Percentiles rank a stretch among this genome's conserved stretches.
Evolutionary conservation across 352 stramenopile species (phyloP).

Genomic region (Phytophthora pini): DNA sequence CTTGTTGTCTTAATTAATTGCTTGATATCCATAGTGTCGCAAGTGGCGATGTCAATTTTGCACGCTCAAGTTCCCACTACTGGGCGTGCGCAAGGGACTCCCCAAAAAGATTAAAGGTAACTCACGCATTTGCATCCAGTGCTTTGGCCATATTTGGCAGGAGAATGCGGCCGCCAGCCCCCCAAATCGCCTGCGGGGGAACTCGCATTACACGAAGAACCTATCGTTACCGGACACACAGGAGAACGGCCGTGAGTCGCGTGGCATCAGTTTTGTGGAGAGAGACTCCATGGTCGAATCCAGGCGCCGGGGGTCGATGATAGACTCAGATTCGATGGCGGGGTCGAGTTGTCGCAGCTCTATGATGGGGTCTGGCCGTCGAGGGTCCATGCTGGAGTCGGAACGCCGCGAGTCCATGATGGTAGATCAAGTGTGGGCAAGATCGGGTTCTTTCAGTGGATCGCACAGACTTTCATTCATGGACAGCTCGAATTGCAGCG

Average conservation of each 20-base stretch:
- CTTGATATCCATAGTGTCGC: conserved; percentile 37
- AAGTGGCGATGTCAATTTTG: conserved; percentile 69
- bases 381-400: conserved; percentile 41
- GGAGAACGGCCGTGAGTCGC: conserved; percentile 11
- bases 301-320: conserved; percentile 24
- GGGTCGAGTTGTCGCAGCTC: conserved; percentile 24
- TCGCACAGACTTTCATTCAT: conserved; percentile 34
- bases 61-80: conserved; percentile 62
- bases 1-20: not conserved
- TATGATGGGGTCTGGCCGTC: conserved; percentile 25
- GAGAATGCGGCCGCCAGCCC: conserved; percentile 32
- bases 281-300: conserved; percentile 23
- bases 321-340: conserved; percentile 11
- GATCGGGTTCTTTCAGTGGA: conserved; percentile 29
- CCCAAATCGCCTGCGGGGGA: conserved; percentile 1
- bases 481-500: conserved; percentile 23
- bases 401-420: conserved; percentile 43
- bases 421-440: conserved; percentile 40
- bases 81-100: conserved; percentile 46
- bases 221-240: conserved; percentile 9
- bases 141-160: conserved; percentile 53
- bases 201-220: conserved; percentile 13
- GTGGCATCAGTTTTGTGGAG: conserved; percentile 28
- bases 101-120: conserved; percentile 63
- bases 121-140: conserved; percentile 60